Conservation (phyloP, 192 early-diverging fungal genomes). For the Backusella tarrabulga region DNA sequence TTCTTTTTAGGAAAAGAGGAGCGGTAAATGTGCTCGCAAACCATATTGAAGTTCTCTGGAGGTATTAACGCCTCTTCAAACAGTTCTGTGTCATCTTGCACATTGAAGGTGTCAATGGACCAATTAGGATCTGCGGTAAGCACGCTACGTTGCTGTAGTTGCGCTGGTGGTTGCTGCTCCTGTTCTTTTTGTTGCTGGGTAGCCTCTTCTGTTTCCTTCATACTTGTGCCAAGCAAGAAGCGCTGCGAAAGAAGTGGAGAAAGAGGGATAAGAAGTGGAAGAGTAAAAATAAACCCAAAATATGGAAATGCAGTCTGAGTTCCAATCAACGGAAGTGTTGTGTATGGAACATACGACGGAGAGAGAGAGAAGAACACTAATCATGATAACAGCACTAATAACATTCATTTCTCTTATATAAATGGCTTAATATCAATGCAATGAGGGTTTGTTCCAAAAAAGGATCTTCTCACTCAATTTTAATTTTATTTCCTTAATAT, state of each 20-base stretch:
- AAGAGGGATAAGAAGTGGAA: neutral
- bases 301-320: neutral
- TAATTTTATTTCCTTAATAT: neutral
- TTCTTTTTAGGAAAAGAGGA: slow-evolving; percentile 92
- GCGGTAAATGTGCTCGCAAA: slow-evolving; percentile 90
- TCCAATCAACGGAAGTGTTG: neutral
- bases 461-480: slow-evolving; percentile 1
- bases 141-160: neutral
- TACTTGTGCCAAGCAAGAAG: neutral
- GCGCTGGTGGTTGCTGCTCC: neutral
- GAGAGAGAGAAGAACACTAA: neutral
- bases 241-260: neutral
- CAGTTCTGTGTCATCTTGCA: slow-evolving; percentile 37
- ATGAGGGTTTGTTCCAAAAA: neutral
- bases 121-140: slow-evolving; percentile 18
- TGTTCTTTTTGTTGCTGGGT: neutral
- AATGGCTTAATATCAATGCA: neutral
- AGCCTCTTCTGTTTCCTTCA: neutral
- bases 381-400: neutral
- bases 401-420: neutral
- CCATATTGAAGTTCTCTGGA: slow-evolving; percentile 96
- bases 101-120: slow-evolving; percentile 22
- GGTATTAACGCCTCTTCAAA: slow-evolving; percentile 76
- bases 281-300: neutral
- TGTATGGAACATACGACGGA: neutral